Conservation (phyloP, 495 filamentous ascomycete species). For the Parathielavia appendiculata region DNA sequence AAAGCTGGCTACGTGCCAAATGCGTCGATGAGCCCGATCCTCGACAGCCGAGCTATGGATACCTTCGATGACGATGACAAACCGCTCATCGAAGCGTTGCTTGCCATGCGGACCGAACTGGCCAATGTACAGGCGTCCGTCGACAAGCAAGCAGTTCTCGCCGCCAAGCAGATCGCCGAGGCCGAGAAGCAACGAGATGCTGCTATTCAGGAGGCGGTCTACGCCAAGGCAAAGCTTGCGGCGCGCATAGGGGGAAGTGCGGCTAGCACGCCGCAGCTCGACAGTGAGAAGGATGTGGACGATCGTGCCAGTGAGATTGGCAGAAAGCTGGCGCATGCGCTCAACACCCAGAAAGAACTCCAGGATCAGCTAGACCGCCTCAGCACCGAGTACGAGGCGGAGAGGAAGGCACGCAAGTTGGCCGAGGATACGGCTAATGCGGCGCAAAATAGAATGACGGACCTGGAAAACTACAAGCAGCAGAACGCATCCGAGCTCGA, state of each 20-base stretch:
- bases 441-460: conserved; percentile 73
- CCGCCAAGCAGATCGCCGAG: conserved; percentile 85
- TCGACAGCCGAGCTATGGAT: conserved; percentile 72
- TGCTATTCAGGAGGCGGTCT: conserved; percentile 86
- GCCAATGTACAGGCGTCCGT: conserved; percentile 79
- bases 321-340: conserved; percentile 71
- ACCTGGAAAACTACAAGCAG: conserved; percentile 76
- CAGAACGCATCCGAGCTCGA: conserved; percentile 77
- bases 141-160: conserved; percentile 74
- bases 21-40: conserved; percentile 61
- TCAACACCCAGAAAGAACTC: conserved; percentile 72
- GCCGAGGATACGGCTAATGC: conserved; percentile 85
- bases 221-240: conserved; percentile 88
- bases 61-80: conserved; percentile 84
- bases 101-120: conserved; percentile 83
- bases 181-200: conserved; percentile 89
- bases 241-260: conserved; percentile 67
- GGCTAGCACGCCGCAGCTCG: conserved; percentile 64
- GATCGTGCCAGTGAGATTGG: conserved; percentile 74
- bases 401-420: conserved; percentile 70
- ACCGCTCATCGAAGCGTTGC: conserved; percentile 84
- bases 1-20: conserved; percentile 81
- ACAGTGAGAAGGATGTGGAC: conserved; percentile 55
- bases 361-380: conserved; percentile 63
- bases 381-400: conserved; percentile 66